Evolutionary conservation across 495 filamentous ascomycete genomes (phyloP), one percentile per base, ranked within the genome.

Genomic region (Monascus purpureus): DNA sequence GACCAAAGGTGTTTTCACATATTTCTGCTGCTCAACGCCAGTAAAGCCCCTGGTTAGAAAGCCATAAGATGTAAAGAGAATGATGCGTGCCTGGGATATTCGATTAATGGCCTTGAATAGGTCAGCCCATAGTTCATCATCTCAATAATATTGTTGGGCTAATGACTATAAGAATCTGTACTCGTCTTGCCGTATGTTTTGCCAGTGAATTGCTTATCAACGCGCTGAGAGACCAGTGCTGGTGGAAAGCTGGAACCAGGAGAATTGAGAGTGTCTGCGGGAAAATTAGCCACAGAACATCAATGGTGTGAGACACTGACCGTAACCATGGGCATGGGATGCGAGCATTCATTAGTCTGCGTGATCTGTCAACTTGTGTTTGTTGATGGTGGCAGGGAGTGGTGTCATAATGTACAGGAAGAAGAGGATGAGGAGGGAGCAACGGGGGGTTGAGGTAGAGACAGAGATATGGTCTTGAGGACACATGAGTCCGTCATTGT

Each of bases 61-160:
- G 25, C 41, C 41, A 20, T 44, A 40, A n/a, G 37, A 40, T 28
- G 32, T 31, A 23, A 44, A 44, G 25, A 44, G 33, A 23, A 44
- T 15, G n/a, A 40, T 33, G 13, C 22, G 24, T 25, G 18, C 13
- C 13, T 35, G 5, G 6, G 19, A 34, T 17, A 1, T 16, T 16
- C 13, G 15, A 22, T 39, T 22, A 20, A 44, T 18, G 22, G 24
- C 19, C 26, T 40, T 44, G 34, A 44, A 44, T 12, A 44, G 31
- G 16, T 31, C 37, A 24, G 37, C 13, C 33, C 33, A 44, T 29
- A 44, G n/a, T 18, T 40, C 4, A 2, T 28, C 13, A 14, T 44
- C 37, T 33, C 29, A 33, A 25, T 40, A 39, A 8, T 33, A 33
- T 17, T 37, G 13, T 29, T 40, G 37, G 8, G 41, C 41, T 9